phyloP scores from a whole-genome alignment of 768 basidiomycete species.

The Tubosaeta brunneosetosa region DNA sequence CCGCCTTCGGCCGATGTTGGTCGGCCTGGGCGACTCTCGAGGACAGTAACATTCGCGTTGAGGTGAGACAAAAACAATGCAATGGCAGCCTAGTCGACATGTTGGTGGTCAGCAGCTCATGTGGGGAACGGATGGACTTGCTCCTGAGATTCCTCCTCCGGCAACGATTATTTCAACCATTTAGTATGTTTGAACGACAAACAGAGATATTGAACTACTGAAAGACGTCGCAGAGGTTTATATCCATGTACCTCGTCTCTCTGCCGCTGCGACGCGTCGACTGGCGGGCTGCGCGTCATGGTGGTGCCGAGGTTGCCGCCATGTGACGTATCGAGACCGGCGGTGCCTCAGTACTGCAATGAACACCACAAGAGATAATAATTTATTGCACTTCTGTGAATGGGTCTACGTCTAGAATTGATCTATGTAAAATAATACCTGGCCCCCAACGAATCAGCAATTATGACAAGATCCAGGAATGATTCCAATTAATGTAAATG shows the following conservation, averaged over 20 bases:
- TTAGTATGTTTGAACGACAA: background rate
- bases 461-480: background rate
- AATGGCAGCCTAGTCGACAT: constrained; percentile 12
- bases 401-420: background rate
- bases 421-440: too few species aligned
- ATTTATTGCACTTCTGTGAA: background rate
- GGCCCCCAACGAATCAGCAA: too few species aligned
- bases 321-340: background rate
- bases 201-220: background rate
- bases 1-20: constrained; percentile 20
- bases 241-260: background rate
- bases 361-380: background rate
- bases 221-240: constrained; percentile 4
- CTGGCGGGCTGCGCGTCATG: background rate
- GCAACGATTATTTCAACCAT: constrained; percentile 27
- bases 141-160: constrained; percentile 27
- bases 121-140: constrained; percentile 5
- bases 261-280: constrained; percentile 21
- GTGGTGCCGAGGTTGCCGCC: background rate
- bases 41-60: constrained; percentile 13
- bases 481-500: constrained; percentile 25
- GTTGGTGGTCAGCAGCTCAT: background rate
- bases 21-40: constrained; percentile 21
- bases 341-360: background rate
- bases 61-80: constrained; percentile 26